Evolutionary conservation across 257 asterid genomes (phyloP), one percentile per base, ranked within the genome.

Genomic region (Gentiana macrophylla): DNA sequence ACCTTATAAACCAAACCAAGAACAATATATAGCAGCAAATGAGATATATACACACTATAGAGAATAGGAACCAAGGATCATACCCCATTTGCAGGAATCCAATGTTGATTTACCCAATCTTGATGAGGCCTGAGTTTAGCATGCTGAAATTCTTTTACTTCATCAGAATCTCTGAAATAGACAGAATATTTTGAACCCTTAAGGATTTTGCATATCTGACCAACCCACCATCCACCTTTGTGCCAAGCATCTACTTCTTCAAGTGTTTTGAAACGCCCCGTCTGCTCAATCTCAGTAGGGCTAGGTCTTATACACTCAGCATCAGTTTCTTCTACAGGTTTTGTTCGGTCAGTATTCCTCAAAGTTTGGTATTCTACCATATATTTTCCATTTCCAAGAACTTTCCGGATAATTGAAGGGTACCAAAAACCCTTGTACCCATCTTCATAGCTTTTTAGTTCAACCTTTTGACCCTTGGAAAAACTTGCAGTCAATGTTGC

Each of bases 171-270:
- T 32, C 8, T 34, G 57, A 83, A 75, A 62, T 52, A 66, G 46
- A 83, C 77, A 1, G 32, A 32, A 70, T 83, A 80, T 8, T 63
- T 64, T 60, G 67, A 38, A 70, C 61, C 72, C 41, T 54, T 52
- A 2, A 67, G 69, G 41, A 68, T 79, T 65, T 75, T 60, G 62
- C 53, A 59, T 49, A 83, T 61, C 53, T 53, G 73, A 41, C 84
- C 92, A 54, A 64, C 72, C 79, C 84, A 68, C 87, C 92, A 80
- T 33, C 92, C 81, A 10, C 70, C 75, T 38, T 70, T 61, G 53
- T 69, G 51, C 85, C 87, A 83, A 63, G 80, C 85, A 58, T 80
- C 83, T 56, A 83, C 84, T 49, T 62, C 69, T 53, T 80, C 81
- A 61, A 57, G 62, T 44, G 67, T 69, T 70, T 66, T 75, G 64